Percentiles rank a stretch among this genome's conserved stretches.
Evolutionary conservation across 768 basidiomycete species (phyloP).

Genomic region (Solioccasus polychromus): DNA sequence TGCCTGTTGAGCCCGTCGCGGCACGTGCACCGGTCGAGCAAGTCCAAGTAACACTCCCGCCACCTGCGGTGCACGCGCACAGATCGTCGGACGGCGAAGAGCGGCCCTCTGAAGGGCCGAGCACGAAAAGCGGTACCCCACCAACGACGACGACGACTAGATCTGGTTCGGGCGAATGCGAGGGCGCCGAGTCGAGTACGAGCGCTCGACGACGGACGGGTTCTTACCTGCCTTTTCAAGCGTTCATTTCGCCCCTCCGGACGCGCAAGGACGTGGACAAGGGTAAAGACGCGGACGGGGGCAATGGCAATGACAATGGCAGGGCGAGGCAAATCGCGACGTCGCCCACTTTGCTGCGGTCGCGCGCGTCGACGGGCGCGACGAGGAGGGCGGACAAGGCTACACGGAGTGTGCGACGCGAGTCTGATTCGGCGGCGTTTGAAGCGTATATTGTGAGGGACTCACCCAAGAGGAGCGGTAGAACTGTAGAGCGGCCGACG

Average conservation of each 20-base stretch:
- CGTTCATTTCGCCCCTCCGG: constrained; percentile 21
- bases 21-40: not conserved
- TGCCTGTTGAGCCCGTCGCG: not conserved
- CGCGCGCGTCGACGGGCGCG: not conserved
- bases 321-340: no score
- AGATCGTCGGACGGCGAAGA: no score
- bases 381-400: no score
- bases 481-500: no score
- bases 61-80: no score
- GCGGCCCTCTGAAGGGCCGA: not conserved
- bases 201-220: not conserved
- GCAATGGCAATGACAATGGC: no score
- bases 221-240: constrained; percentile 13
- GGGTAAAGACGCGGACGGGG: no score
- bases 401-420: no score
- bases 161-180: not conserved
- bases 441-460: constrained; percentile 17
- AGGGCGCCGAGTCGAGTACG: not conserved
- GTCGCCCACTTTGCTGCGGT: not conserved
- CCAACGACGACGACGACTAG: not conserved
- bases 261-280: not conserved
- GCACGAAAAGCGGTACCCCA: not conserved
- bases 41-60: no score
- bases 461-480: not conserved
- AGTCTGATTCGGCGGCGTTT: constrained; percentile 15